Evolutionary conservation across 345 rosid genomes (phyloP), one percentile per base, ranked within the genome.

Genomic region (Eutrema yunnanense): DNA sequence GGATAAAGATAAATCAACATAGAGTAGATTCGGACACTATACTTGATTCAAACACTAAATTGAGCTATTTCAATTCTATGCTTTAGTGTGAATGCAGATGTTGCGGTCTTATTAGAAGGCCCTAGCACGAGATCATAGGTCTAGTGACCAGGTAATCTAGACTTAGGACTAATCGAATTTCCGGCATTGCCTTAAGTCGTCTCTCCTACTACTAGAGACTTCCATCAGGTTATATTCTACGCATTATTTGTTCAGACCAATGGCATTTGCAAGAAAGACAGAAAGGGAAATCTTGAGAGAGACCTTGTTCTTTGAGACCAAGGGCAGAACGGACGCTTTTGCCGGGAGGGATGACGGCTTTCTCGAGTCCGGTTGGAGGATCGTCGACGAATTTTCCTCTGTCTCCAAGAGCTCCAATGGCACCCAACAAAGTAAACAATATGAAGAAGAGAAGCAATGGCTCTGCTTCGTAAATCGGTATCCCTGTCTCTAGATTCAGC

Each of bases 401-500:
- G 84, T 94, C 98, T 27, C 97, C 98, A 10, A 91, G 77, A 49
- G 95, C 98, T 72, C 98, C 98, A 40, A 94, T 94, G 74, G 98
- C 97, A 68, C 98, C 98, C 10, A 94, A 89, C 58, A 94, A 62
- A 34, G 98, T 94, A 82, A 94, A 91, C 34, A 94, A 83, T 53
- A 94, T 91, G 84, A 94, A 94, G 92, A 94, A 94, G 9, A 94
- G 87, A 54, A 94, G 95, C 69, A 94, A 88, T 9, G 98, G 98
- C 71, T 94, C 98, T 6, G 98, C 98, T 78, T 94, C 98, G 72
- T 94, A 87, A 51, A 94, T 89, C 0, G 98, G 98, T 64, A 94
- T 80, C 67, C 98, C 98, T 3, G 97, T 94, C 81, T 94, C 98
- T 6, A 91, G 64, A 64, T 94, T 94, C 76, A 91, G 32, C 69